Evolutionary conservation across 768 basidiomycete species (phyloP), one percentile per base, ranked within the genome.

Genomic region (Suillus brevipes): DNA sequence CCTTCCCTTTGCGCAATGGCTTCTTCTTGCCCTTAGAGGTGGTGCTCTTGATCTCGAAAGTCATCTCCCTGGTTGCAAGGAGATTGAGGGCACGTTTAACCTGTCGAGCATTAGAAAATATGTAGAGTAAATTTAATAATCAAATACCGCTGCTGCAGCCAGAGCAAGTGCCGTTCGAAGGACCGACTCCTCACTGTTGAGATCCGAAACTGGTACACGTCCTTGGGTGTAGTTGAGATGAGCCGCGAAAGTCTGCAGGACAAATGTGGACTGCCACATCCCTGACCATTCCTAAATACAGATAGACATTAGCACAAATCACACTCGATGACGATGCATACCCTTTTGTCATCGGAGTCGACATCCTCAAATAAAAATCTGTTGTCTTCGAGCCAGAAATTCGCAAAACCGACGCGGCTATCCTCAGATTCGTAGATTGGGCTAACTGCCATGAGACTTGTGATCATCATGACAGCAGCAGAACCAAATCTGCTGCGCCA

Each of bases 221-320:
- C 37, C 62, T 42, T 63, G 55, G 61, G 64, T 62, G 63, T 68
- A 69, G 55, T 60, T 45, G 31, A 65, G 57, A 23, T 71, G 52
- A 2, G 42, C 23, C 12, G 55, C 3, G 6, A 42, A 63, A 52
- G 42, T 55, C 38, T 56, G 62, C 31, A 63, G 52, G 53, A 63
- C 18, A 16, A 63, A 63, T 13, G 55, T 37, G 0, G 40, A 63
- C 25, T 56, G 55, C 62, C 55, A 63, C 62, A 63, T 63, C 2
- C 55, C 52, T 20, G 70, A 47, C 64, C 67, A 56, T 38, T 71
- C 38, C 70, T 67, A 49, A 12, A 13, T 12, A 49, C 9, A 49
- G 1, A 49, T n/a, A 49, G 47, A 49, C 12, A 1, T 49, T 5
- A 49, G 47, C 4, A 49, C 7, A 49, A 49, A 49, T 49, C 5